These are phyloP conservation scores for Umbelopsis isabellina DNA, from an alignment of 192 early-diverging fungal genomes.

Conservation along the genomic window DNA sequence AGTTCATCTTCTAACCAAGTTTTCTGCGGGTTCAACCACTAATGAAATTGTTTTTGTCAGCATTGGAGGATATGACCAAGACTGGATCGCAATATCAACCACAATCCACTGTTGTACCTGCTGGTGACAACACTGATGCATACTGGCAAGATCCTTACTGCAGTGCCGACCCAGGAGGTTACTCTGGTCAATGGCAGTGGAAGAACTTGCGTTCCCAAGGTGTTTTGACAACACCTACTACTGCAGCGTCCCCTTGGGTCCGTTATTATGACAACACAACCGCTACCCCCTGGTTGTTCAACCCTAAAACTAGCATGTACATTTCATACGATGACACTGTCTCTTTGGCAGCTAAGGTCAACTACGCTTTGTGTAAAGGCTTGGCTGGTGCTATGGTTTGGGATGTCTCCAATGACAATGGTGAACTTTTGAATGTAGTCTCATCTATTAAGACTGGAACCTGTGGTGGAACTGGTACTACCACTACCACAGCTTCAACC, in stretches of 20 bases:
- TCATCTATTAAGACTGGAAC: constrained; percentile 6
- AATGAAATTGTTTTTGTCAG: constrained; percentile 22
- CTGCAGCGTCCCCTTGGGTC: constrained; percentile 62
- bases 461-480: background rate
- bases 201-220: constrained; percentile 63
- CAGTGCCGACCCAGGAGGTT: constrained; percentile 46
- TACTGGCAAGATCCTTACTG: constrained; percentile 57
- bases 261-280: constrained; percentile 64
- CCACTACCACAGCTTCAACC: background rate
- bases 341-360: constrained; percentile 59
- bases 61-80: constrained; percentile 39
- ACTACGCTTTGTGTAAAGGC: constrained; percentile 56
- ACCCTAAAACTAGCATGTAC: constrained; percentile 55
- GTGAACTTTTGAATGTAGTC: constrained; percentile 57
- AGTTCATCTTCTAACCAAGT: background rate
- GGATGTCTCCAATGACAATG: constrained; percentile 69
- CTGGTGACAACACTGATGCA: constrained; percentile 59
- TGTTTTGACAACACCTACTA: constrained; percentile 45
- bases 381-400: constrained; percentile 72
- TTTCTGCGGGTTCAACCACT: constrained; percentile 7
- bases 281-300: constrained; percentile 77
- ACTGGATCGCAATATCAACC: constrained; percentile 39
- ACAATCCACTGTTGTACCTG: constrained; percentile 27
- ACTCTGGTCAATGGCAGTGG: constrained; percentile 70
- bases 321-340: constrained; percentile 74